These are phyloP conservation scores for Rhodotorula sp. DNA, from an alignment of 1,284 basidiomycete species.

Conservation along the genomic window DNA sequence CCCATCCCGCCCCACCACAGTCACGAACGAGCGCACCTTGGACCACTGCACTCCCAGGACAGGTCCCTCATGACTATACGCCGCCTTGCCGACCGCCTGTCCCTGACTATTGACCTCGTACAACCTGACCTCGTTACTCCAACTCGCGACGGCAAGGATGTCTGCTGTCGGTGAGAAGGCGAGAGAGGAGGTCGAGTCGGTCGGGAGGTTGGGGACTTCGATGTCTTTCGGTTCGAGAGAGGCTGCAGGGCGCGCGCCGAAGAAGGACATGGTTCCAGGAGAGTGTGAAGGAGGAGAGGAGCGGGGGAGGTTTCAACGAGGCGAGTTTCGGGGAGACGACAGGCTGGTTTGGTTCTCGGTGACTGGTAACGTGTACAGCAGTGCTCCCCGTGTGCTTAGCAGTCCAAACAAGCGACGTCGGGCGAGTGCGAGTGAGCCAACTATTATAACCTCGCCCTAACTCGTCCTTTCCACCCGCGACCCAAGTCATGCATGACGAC, in stretches of 20 bases:
- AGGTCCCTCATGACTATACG: conserved; percentile 67
- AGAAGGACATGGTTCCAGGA: conserved; percentile 32
- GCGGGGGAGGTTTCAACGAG: background rate
- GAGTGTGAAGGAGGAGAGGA: background rate
- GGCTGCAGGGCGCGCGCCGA: conserved; percentile 31
- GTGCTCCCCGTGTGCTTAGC: too few species aligned
- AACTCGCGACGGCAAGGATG: conserved; percentile 51
- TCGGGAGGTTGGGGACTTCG: conserved; percentile 59
- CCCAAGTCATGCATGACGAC: too few species aligned
- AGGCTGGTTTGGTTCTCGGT: too few species aligned
- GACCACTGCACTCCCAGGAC: conserved; percentile 27
- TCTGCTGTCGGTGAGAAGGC: conserved; percentile 50
- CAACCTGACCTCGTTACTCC: conserved; percentile 50
- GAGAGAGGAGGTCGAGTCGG: conserved; percentile 49
- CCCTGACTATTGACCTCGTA: conserved; percentile 58
- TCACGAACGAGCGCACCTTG: conserved; percentile 13
- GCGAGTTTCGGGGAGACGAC: too few species aligned
- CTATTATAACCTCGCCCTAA: too few species aligned
- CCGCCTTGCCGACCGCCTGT: conserved; percentile 69
- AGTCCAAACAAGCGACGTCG: too few species aligned
- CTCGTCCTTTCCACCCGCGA: too few species aligned
- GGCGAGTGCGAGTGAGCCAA: too few species aligned
- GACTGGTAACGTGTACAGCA: too few species aligned
- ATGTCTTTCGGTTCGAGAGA: conserved; percentile 59
- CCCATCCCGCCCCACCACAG: background rate